Evolutionary conservation across 179 eudicot species (phyloP), one percentile per base, ranked within the genome.

Genomic region (Corrigiola litoralis): DNA sequence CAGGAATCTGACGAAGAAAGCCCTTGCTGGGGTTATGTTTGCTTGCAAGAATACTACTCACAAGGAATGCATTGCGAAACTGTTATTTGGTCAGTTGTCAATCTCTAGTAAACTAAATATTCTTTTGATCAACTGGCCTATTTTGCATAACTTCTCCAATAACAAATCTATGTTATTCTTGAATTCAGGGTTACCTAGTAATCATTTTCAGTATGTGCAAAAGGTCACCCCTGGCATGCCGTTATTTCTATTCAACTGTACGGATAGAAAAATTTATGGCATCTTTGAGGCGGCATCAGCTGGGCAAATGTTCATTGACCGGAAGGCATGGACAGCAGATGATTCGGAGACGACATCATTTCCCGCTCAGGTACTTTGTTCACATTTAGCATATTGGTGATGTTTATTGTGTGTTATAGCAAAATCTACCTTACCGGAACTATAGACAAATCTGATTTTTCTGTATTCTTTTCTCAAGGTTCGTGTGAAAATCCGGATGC

Each of bases 351-450:
- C 54, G 65, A 85, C 97, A 28, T 74, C 33, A 36, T 90, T 58
- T 72, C 95, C 95, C 58, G 95, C 97, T 41, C 97, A 90, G 97
- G 97, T 90, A 79, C 45, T 56, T n/a, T n/a, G n/a, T n/a, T 45
- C 4, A 4, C 45, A 9, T 45, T 6, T 40, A 16, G 53, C 1
- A 18, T n/a, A n/a, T n/a, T n/a, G n/a, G n/a, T n/a, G n/a, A n/a
- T n/a, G n/a, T n/a, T 3, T 21, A 20, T 41, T 41, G 29, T 31
- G 31, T 13, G 20, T 20, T 8, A 6, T 34, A 21, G 9, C n/a
- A n/a, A n/a, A n/a, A n/a, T n/a, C n/a, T n/a, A n/a, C n/a, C n/a
- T n/a, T n/a, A n/a, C n/a, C n/a, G n/a, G n/a, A n/a, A n/a, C n/a
- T n/a, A n/a, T n/a, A 31, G 50, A 32, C 23, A 48, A 29, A 36